phyloP scores from a whole-genome alignment of 768 basidiomycete species.

The Leucocoprinus birnbaumii region DNA sequence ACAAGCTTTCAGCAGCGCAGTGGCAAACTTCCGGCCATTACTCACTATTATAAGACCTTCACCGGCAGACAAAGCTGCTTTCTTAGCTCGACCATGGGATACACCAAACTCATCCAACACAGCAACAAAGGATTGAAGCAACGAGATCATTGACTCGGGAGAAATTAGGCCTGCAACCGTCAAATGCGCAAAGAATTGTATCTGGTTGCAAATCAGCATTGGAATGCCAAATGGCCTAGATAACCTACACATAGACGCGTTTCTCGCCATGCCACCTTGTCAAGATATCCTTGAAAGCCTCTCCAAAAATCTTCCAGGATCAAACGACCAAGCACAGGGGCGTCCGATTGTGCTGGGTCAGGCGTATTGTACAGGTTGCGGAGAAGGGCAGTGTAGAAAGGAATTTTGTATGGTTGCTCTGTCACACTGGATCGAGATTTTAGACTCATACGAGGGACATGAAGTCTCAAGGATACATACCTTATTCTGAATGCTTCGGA shows the following conservation, averaged over 20 bases:
- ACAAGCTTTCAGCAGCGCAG: too few species aligned
- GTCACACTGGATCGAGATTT: conserved; percentile 52
- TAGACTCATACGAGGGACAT: conserved; percentile 9
- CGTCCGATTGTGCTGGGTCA: conserved; percentile 33
- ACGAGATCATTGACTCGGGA: conserved; percentile 71
- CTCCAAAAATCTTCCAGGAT: conserved; percentile 89
- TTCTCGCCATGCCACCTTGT: conserved; percentile 89
- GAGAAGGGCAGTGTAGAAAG: conserved; percentile 82
- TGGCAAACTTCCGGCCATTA: too few species aligned
- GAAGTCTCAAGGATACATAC: conserved; percentile 29
- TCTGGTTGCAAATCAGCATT: conserved; percentile 40
- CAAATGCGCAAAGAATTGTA: conserved; percentile 91
- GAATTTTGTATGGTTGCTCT: conserved; percentile 93
- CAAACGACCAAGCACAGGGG: conserved; percentile 58
- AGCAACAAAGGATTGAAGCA: conserved; percentile 80
- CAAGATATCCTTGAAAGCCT: conserved; percentile 85
- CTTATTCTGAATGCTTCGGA: conserved; percentile 76
- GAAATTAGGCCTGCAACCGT: conserved; percentile 75
- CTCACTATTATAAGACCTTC: conserved; percentile 77
- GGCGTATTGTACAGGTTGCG: conserved; percentile 57
- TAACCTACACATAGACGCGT: conserved; percentile 78
- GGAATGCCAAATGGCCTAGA: not conserved
- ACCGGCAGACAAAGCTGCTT: conserved; percentile 76
- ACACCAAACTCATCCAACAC: conserved; percentile 91
- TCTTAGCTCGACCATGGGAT: conserved; percentile 79